Base-by-base conservation (phyloP, 1,284 basidiomycete species). In the Macrocybe sp. region DNA sequence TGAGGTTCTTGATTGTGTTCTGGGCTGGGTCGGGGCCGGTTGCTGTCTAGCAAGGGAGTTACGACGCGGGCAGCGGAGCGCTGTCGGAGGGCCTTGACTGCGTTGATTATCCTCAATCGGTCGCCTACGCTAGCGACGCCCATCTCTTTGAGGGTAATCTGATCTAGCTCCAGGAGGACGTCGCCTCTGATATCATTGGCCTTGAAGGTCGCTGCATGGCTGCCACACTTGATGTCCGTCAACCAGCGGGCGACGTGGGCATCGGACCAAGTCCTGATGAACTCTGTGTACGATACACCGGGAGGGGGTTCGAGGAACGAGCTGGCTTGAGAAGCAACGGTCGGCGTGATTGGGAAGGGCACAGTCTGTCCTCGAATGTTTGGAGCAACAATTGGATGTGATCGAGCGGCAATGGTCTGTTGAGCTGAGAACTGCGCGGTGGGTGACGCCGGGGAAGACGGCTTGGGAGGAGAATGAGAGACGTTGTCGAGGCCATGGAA, bases 121-220 rank as follows among this genome's bases (percentile, higher is more conserved):
- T 97, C 94, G 4, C 95, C 95, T 37, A 97, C 85, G 64, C 87
- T 92, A 40, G 73, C 62, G 30, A 97, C 80, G 30, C 89, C 89
- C 79, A 97, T 89, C 67, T 97, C 94, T 64, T 86, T 91, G 40
- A 97, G 68, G 2, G 83, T 87, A 4, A 73, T 66, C 66, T 92
- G 89, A 60, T 97, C 93, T 35, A 97, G 70, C 58, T 97, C 94
- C 44, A 97, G 75, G 6, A 97, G 66, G 34, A 97, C 83, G 61
- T 89, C 85, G 7, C 94, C 92, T 39, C 90, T 73, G 55, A 97
- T 94, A 62, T 97, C 92, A 68, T 94, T 89, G 4, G 75, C 73
- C 44, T 76, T 79, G 69, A 97, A 97, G 0, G 78, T 73, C 3
- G 74, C 63, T 1, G 83, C 79, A 59, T 91, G 85, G 31, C 78